phyloP scores from a whole-genome alignment of 1,284 basidiomycete species.

The Irpex lacteus region DNA sequence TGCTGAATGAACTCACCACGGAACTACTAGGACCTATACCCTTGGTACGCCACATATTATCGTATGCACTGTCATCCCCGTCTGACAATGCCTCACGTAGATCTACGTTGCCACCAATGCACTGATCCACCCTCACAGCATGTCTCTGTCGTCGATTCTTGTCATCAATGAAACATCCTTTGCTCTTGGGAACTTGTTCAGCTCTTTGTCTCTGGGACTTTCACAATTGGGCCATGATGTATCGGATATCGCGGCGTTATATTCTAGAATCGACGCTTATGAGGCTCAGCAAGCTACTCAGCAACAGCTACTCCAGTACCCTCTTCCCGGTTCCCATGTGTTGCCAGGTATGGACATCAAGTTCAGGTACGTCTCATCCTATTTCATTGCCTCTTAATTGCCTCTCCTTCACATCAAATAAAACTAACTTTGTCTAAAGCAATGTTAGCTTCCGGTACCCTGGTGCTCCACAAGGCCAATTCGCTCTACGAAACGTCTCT shows the following conservation, averaged over 20 bases:
- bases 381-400: no score
- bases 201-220: not conserved
- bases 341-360: constrained; percentile 35
- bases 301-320: not conserved
- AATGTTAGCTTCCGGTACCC: constrained; percentile 39
- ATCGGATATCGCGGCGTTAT: constrained; percentile 2
- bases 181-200: constrained; percentile 1
- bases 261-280: constrained; percentile 7
- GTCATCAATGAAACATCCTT: constrained; percentile 9
- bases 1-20: not conserved
- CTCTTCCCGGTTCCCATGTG: not conserved
- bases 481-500: constrained; percentile 34
- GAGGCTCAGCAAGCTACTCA: not conserved
- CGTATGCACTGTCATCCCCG: no score
- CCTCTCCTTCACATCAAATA: no score
- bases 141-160: constrained; percentile 2
- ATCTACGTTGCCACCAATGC: constrained; percentile 5
- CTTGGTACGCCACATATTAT: not conserved
- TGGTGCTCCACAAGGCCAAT: constrained; percentile 2
- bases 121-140: not conserved
- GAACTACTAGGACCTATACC: not conserved
- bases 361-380: constrained; percentile 28
- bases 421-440: constrained; percentile 19
- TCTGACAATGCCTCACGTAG: not conserved
- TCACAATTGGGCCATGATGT: constrained; percentile 4